These are phyloP conservation scores for Zhuliangozyma parablackwelliae DNA, from an alignment of 1,139 yeast species.

Conservation along the genomic window DNA sequence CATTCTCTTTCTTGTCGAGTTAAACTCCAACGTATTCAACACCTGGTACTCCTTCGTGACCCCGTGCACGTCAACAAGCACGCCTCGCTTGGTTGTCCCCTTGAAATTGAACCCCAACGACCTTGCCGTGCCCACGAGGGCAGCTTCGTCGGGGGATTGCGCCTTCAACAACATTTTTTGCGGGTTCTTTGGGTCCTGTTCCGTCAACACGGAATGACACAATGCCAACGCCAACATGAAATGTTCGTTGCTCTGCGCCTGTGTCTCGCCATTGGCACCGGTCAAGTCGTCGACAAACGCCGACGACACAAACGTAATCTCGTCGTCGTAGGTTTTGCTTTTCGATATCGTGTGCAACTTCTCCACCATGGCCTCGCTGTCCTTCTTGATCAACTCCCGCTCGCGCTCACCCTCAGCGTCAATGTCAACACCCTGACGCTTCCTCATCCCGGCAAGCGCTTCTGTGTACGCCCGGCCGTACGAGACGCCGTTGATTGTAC, in stretches of 20 bases:
- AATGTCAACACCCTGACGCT: slow-evolving; percentile 53
- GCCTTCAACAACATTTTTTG: slow-evolving; percentile 44
- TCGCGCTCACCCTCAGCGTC: slow-evolving; percentile 42
- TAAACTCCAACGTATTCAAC: slow-evolving; percentile 50
- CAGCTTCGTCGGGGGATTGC: slow-evolving; percentile 64
- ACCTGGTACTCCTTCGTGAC: slow-evolving; percentile 42
- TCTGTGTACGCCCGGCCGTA: slow-evolving; percentile 63
- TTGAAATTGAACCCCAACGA: slow-evolving; percentile 49
- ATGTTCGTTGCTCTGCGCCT: slow-evolving; percentile 39
- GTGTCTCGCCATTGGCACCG: slow-evolving; percentile 24
- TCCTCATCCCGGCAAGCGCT: slow-evolving; percentile 55
- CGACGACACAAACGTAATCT: slow-evolving; percentile 46
- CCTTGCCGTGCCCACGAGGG: slow-evolving; percentile 58
- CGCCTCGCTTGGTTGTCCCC: slow-evolving; percentile 44
- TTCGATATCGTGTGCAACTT: slow-evolving; percentile 17
- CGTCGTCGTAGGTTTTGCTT: slow-evolving; percentile 30
- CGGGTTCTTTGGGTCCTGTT: slow-evolving; percentile 37
- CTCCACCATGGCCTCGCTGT: slow-evolving; percentile 34
- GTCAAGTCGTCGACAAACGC: slow-evolving; percentile 39
- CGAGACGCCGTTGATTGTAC: slow-evolving; percentile 50
- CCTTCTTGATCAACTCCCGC: slow-evolving; percentile 33
- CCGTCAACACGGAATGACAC: slow-evolving; percentile 59
- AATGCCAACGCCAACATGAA: slow-evolving; percentile 52
- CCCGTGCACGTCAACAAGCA: slow-evolving; percentile 42
- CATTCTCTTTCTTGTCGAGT: slow-evolving; percentile 66